phyloP scores from a whole-genome alignment of 208 protist species.

The Leishmania guyanensis region DNA sequence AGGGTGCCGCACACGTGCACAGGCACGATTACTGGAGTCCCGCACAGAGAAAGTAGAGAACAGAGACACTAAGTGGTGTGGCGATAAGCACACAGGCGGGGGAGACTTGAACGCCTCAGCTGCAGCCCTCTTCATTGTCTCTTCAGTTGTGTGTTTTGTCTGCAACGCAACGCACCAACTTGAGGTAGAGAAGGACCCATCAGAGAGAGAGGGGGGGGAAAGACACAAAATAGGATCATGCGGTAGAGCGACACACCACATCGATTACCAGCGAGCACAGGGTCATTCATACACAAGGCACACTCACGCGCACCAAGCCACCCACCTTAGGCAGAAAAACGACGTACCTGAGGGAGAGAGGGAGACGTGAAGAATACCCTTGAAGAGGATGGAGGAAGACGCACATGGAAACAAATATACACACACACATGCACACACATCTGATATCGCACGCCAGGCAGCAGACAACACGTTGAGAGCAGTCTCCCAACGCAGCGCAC shows the following conservation, averaged over 20 bases:
- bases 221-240: neutral
- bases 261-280: slow-evolving; percentile 13
- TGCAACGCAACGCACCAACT: neutral
- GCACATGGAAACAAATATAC: neutral
- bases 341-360: neutral
- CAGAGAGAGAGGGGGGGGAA: neutral
- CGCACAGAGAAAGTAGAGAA: neutral
- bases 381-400: neutral
- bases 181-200: no score
- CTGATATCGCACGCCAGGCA: neutral
- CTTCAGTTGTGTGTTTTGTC: neutral
- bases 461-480: neutral
- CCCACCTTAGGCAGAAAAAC: no score
- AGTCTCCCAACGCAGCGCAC: neutral
- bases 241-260: neutral
- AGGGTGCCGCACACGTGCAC: neutral
- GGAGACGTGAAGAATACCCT: neutral
- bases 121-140: neutral
- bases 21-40: neutral
- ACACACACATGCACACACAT: neutral
- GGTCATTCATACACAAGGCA: neutral
- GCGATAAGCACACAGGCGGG: neutral
- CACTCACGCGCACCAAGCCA: neutral
- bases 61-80: neutral
- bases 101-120: neutral